A percentile compares a stretch with the other conserved stretches of the same genome.
phyloP scores from a whole-genome alignment of 2,329 filamentous ascomycete genomes.

The Chrysoporthe austroafricana region DNA sequence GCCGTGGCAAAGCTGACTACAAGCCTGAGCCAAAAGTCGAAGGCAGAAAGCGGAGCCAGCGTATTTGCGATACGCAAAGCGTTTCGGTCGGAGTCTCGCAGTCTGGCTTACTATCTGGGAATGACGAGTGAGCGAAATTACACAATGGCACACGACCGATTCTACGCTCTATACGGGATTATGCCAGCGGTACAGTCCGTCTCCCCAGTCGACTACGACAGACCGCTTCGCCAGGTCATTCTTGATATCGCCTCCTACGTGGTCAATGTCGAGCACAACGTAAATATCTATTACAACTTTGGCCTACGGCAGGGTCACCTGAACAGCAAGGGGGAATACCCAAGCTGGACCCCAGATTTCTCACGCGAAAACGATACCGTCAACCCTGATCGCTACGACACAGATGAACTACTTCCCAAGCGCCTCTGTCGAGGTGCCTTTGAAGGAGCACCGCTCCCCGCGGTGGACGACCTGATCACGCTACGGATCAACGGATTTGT shows the following conservation, averaged over 20 bases:
- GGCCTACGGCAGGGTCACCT: neutral
- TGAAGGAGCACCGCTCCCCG: neutral
- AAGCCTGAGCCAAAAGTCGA: neutral
- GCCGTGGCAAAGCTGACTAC: neutral
- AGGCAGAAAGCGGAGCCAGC: neutral
- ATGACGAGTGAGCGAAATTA: constrained; percentile 11
- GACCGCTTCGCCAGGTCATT: neutral
- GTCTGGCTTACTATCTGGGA: constrained; percentile 8
- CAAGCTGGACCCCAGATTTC: constrained; percentile 17
- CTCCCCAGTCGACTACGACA: constrained; percentile 10
- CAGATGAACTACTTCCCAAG: neutral
- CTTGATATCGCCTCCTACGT: constrained; percentile 7
- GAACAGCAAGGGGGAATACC: neutral
- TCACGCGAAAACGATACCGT: neutral
- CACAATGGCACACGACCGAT: neutral
- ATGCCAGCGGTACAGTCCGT: constrained; percentile 3
- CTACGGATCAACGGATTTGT: neutral
- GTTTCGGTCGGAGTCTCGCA: neutral
- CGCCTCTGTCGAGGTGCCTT: neutral
- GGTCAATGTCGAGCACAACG: constrained; percentile 10
- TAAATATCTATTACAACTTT: neutral
- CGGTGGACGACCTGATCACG: neutral
- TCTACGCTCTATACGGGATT: constrained; percentile 17
- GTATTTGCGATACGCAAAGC: constrained; percentile 7
- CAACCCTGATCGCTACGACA: neutral